phyloP scores from a whole-genome alignment of 2,329 filamentous ascomycete genomes.

The Ophioceras dolichostomum region DNA sequence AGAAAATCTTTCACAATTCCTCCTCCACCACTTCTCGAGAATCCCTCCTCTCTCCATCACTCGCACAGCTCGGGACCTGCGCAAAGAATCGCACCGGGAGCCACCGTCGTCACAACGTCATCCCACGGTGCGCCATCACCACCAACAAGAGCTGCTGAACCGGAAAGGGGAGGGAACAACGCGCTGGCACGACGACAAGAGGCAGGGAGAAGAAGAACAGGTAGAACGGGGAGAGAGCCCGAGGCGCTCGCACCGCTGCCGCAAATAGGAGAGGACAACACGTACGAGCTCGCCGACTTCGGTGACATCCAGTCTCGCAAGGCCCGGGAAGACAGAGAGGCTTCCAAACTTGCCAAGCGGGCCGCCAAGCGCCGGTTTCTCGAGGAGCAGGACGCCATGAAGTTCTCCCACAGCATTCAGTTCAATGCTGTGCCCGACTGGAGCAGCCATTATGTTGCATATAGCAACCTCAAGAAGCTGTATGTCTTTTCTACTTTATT shows the following conservation, averaged over 20 bases:
- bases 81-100: no score
- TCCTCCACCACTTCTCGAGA: neutral
- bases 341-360: slow-evolving; percentile 25
- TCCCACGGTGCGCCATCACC: neutral
- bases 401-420: slow-evolving; percentile 98
- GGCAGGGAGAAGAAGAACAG: slow-evolving; percentile 8
- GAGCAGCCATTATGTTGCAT: slow-evolving; percentile 96
- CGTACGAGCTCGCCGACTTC: slow-evolving; percentile 30
- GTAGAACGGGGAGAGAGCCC: no score
- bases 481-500: slow-evolving; percentile 29
- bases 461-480: slow-evolving; percentile 98
- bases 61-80: no score
- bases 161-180: slow-evolving; percentile 1
- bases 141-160: neutral
- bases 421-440: slow-evolving; percentile 99
- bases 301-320: neutral
- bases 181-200: neutral
- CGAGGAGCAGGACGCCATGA: slow-evolving; percentile 77
- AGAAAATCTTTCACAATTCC: neutral
- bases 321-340: slow-evolving; percentile 6
- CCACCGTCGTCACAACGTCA: neutral
- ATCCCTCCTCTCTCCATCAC: slow-evolving; percentile 1
- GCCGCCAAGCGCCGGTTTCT: slow-evolving; percentile 57
- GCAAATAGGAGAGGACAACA: no score
- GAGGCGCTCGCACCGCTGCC: no score